A percentile compares a stretch with the other conserved stretches of the same genome.
These are phyloP conservation scores for Otatea glauca DNA, from an alignment of 176 grass and related monocot species.

Conservation along the genomic window DNA sequence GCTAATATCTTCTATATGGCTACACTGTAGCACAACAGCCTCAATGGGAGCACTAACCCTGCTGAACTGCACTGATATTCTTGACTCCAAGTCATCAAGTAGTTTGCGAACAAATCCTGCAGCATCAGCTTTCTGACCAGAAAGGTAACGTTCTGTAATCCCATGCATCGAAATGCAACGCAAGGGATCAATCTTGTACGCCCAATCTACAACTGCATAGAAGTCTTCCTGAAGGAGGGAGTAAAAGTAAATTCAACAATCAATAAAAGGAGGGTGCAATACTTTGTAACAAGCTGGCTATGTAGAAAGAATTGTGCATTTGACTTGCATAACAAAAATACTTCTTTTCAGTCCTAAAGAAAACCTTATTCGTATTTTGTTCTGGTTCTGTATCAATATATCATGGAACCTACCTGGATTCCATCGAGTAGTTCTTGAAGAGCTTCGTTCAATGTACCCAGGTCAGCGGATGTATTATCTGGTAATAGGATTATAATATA, in stretches of 20 bases:
- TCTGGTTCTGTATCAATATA: slow-evolving; percentile 25
- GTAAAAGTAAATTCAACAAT: slow-evolving; percentile 25
- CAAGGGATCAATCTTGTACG: slow-evolving; percentile 91
- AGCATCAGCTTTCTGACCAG: slow-evolving; percentile 98
- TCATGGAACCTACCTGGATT: slow-evolving; percentile 76
- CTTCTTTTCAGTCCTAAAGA: background rate
- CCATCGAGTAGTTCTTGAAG: slow-evolving; percentile 98
- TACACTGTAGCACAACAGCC: background rate
- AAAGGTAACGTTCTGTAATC: slow-evolving; percentile 94
- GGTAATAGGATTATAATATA: slow-evolving; percentile 40
- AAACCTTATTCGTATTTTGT: background rate
- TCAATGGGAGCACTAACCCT: slow-evolving; percentile 63
- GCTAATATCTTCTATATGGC: slow-evolving; percentile 17
- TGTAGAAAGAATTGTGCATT: slow-evolving; percentile 12
- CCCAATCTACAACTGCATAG: slow-evolving; percentile 95
- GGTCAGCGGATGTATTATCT: slow-evolving; percentile 70
- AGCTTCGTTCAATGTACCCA: slow-evolving; percentile 81
- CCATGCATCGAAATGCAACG: slow-evolving; percentile 99
- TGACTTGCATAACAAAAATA: slow-evolving; percentile 17
- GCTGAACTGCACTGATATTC: slow-evolving; percentile 89
- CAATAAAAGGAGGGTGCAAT: slow-evolving; percentile 24
- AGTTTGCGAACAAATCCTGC: slow-evolving; percentile 92
- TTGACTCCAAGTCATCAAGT: slow-evolving; percentile 89
- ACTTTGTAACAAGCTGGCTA: slow-evolving; percentile 30
- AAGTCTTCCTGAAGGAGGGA: slow-evolving; percentile 80